Base-by-base conservation (phyloP, 352 stramenopile species). In the Pythium phragmiticola region DNA sequence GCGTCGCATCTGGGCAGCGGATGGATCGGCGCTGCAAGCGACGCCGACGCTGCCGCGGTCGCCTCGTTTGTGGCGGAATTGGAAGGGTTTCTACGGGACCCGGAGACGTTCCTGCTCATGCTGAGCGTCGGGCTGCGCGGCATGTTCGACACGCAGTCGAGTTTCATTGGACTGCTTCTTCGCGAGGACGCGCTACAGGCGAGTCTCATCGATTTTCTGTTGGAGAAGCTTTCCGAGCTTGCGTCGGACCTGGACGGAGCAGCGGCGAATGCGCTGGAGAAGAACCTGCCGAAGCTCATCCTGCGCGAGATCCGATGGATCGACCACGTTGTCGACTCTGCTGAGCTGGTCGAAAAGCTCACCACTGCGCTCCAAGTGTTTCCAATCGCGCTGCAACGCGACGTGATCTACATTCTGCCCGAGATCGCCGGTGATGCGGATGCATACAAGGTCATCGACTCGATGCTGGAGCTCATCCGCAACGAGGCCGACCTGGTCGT, bases 381-480 rank as follows among this genome's bases (percentile, higher is more conserved):
- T 48, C 67, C 76, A 6, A 23, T 72, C 37, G 69, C 66, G 39
- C 63, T 88, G 21, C 80, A 87, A 59, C 70, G 70, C n/a, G 78
- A 89, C 23, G 69, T 89, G 47, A 88, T 89, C 65, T 84, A 84
- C 62, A 83, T 89, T 54, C 37, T 89, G 21, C 80, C 80, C 3
- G 80, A 89, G 55, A 76, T 89, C 46, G 76, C 78, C 6, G 69
- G 70, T 53, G 80, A 89, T 61, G 67, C 76, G 54, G 73, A 89
- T 43, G 55, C 61, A 0, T 23, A 64, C 56, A 70, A 74, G 8
- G 76, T 85, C 4, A 76, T 88, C 17, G 64, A 85, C 47, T 53
- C 69, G 28, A 58, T 89, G 50, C 66, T 88, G 6, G 80, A 89
- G 37, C 69, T 83, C 28, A 85, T 89, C 49, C 65, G 74, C n/a